Percentiles rank a stretch among this genome's conserved stretches.
Evolutionary conservation across 192 early-diverging fungal genomes (phyloP).

Genomic region (Coemansia sp.): DNA sequence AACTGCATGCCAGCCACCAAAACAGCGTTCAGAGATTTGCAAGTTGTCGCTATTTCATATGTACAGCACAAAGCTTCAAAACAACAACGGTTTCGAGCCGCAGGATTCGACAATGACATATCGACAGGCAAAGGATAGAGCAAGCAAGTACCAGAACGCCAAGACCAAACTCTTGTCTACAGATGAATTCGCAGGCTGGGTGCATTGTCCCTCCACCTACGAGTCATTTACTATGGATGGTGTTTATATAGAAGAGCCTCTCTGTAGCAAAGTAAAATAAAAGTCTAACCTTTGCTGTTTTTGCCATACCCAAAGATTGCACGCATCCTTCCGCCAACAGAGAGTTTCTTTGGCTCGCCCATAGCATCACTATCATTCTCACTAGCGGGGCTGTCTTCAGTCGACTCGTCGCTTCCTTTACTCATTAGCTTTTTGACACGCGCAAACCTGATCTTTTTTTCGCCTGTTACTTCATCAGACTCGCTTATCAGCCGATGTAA

Average conservation of each 20-base stretch:
- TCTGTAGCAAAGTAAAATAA: background rate
- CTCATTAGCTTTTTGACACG: slow-evolving; percentile 26
- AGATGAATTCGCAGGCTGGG: slow-evolving; percentile 27
- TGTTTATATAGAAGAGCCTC: background rate
- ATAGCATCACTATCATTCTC: background rate
- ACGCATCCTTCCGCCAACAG: slow-evolving; percentile 43
- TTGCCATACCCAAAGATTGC: slow-evolving; percentile 27
- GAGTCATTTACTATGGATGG: slow-evolving; percentile 24
- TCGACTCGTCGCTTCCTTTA: background rate
- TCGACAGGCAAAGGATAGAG: slow-evolving; percentile 21
- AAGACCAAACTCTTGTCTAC: slow-evolving; percentile 20
- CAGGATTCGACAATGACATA: slow-evolving; percentile 15
- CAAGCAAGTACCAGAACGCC: slow-evolving; percentile 28
- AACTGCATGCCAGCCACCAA: slow-evolving; percentile 17
- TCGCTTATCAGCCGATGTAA: slow-evolving; percentile 23
- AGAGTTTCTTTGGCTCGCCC: slow-evolving; percentile 10
- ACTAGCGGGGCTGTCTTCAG: background rate
- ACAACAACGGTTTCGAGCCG: background rate
- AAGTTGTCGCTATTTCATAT: slow-evolving; percentile 29
- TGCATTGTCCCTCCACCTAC: slow-evolving; percentile 18
- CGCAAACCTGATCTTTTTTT: slow-evolving; percentile 34
- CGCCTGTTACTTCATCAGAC: slow-evolving; percentile 19
- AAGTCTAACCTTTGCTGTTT: background rate
- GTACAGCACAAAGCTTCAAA: background rate
- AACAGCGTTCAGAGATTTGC: slow-evolving; percentile 36